These are phyloP conservation scores for Jaltomata sinuosa DNA, from an alignment of 257 asterid genomes.

Conservation along the genomic window DNA sequence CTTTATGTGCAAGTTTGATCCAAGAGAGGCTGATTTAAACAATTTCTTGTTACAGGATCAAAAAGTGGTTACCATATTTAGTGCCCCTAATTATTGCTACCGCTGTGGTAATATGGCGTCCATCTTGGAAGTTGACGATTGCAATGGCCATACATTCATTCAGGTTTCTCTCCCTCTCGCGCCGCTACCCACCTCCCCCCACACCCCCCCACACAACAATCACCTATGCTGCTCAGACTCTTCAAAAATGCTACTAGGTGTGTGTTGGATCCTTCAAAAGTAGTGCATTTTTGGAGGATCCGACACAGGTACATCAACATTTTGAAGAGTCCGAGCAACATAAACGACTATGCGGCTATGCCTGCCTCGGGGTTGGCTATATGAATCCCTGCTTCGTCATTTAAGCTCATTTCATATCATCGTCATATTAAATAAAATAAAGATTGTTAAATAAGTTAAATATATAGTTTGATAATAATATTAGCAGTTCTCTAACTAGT, in stretches of 20 bases:
- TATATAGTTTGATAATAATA: not conserved
- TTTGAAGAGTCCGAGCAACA: not conserved
- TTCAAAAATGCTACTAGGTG: not conserved
- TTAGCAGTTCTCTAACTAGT: not conserved
- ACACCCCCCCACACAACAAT: not conserved
- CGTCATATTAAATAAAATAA: not conserved
- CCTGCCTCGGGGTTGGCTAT: not conserved
- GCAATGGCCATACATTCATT: slow-evolving; percentile 58
- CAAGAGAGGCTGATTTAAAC: not conserved
- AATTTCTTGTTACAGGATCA: slow-evolving; percentile 50
- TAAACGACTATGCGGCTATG: not conserved
- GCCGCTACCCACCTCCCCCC: not conserved
- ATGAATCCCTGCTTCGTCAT: not conserved
- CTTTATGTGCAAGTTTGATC: not conserved
- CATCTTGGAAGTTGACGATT: slow-evolving; percentile 72
- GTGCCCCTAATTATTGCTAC: slow-evolving; percentile 81
- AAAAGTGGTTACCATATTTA: slow-evolving; percentile 77
- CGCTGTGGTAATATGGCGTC: slow-evolving; percentile 92
- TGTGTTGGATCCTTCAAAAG: not conserved
- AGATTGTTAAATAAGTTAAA: not conserved
- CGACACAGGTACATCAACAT: not conserved
- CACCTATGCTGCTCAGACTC: not conserved
- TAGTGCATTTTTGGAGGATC: not conserved
- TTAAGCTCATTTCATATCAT: not conserved
- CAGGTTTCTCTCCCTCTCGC: slow-evolving; percentile 33